Conservation (phyloP, 179 eudicot genomes). For the Nepenthes alata region DNA sequence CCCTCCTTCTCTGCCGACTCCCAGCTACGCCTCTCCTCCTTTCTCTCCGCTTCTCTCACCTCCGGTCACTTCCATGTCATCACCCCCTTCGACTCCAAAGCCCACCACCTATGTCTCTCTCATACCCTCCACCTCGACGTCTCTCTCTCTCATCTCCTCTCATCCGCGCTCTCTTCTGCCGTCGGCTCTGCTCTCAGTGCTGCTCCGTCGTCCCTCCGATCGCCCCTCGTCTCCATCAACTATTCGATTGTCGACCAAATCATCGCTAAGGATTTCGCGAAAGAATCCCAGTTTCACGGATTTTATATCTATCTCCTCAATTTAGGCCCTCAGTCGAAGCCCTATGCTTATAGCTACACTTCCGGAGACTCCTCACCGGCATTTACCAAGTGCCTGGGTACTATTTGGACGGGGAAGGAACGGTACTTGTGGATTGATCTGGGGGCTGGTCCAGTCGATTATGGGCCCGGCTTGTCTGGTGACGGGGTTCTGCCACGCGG, state of each 20-base stretch:
- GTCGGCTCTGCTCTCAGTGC: slow-evolving; percentile 29
- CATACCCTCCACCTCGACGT: slow-evolving; percentile 28
- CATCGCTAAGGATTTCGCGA: slow-evolving; percentile 29
- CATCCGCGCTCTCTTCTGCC: slow-evolving; percentile 44
- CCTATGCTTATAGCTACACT: slow-evolving; percentile 58
- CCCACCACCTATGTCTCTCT: slow-evolving; percentile 31
- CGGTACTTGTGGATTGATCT: slow-evolving; percentile 81
- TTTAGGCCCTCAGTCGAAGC: slow-evolving; percentile 43
- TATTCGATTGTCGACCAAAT: slow-evolving; percentile 37
- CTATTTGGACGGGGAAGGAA: slow-evolving; percentile 49
- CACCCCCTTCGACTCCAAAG: slow-evolving; percentile 33
- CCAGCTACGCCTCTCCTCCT: slow-evolving; percentile 34
- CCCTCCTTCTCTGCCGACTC: slow-evolving; percentile 34
- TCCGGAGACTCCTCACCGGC: slow-evolving; percentile 47
- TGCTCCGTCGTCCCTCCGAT: slow-evolving; percentile 22
- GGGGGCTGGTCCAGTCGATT: slow-evolving; percentile 84
- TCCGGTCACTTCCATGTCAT: slow-evolving; percentile 37
- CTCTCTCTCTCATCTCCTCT: slow-evolving; percentile 21
- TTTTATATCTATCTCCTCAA: slow-evolving; percentile 49
- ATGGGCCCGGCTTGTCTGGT: slow-evolving; percentile 80
- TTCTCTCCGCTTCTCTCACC: slow-evolving; percentile 36
- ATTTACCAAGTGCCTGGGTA: slow-evolving; percentile 53
- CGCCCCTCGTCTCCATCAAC: slow-evolving; percentile 18
- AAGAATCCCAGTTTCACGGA: slow-evolving; percentile 24
- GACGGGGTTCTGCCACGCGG: slow-evolving; percentile 78